A percentile compares a stretch with the other conserved stretches of the same genome.
phyloP scores from a whole-genome alignment of 139 green algal species.

The Trebouxia sp. region DNA sequence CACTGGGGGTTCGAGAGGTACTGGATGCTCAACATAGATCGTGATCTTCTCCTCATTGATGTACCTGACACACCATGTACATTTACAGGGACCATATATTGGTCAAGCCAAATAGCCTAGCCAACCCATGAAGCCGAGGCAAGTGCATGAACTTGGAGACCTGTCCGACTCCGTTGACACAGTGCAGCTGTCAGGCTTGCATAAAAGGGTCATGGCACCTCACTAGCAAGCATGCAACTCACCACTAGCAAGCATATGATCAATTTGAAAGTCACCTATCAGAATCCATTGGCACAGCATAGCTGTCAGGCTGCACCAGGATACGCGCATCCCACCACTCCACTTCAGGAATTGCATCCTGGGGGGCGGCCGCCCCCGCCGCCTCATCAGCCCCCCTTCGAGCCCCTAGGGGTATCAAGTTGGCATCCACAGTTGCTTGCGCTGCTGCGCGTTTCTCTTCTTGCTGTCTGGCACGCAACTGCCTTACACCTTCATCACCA shows the following conservation, averaged over 20 bases:
- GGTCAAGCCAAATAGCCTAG: no score
- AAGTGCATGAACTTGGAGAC: no score
- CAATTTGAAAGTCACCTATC: not conserved
- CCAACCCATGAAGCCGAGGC: no score
- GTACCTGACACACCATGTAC: slow-evolving; percentile 23
- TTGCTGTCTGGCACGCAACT: slow-evolving; percentile 24
- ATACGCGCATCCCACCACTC: slow-evolving; percentile 75
- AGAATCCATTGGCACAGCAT: slow-evolving; percentile 44
- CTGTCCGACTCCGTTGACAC: no score
- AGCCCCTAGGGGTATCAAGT: slow-evolving; percentile 67
- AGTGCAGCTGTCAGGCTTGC: not conserved
- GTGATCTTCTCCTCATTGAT: slow-evolving; percentile 60
- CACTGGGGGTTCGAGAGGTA: slow-evolving; percentile 88
- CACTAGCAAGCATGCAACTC: not conserved
- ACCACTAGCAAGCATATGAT: not conserved
- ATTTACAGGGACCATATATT: no score
- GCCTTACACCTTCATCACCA: slow-evolving; percentile 55
- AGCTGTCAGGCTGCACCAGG: slow-evolving; percentile 55
- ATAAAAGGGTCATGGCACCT: no score
- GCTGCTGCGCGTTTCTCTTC: slow-evolving; percentile 27
- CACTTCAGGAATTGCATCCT: slow-evolving; percentile 64
- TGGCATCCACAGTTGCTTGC: slow-evolving; percentile 44
- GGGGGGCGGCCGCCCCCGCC: not conserved
- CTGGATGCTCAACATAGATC: slow-evolving; percentile 81
- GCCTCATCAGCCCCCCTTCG: not conserved